A percentile compares a stretch with the other conserved stretches of the same genome.
These are phyloP conservation scores for Aspergillus thermomutatus DNA, from an alignment of 2,329 filamentous ascomycete genomes.

Conservation along the genomic window DNA sequence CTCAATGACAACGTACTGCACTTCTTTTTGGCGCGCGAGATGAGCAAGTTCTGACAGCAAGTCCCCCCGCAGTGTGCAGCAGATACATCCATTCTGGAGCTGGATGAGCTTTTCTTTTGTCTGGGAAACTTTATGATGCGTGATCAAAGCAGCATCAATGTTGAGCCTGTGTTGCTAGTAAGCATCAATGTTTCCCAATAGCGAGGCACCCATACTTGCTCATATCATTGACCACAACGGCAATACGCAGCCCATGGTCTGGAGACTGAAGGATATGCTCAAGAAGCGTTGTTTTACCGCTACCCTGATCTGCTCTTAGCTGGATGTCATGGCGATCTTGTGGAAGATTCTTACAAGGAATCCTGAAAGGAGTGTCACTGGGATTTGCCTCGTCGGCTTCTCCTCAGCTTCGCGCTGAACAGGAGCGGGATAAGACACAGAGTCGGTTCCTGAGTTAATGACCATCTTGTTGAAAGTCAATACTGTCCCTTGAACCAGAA, in stretches of 20 bases:
- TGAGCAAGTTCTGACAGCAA: slow-evolving; percentile 66
- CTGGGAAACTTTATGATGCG: slow-evolving; percentile 55
- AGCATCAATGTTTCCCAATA: rapidly evolving
- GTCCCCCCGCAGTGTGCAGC: slow-evolving; percentile 70
- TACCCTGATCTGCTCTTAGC: slow-evolving; percentile 46
- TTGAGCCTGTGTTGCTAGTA: slow-evolving; percentile 48
- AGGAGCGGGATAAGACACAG: slow-evolving; percentile 1
- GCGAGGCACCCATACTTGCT: slow-evolving; percentile 45
- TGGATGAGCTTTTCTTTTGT: slow-evolving; percentile 64
- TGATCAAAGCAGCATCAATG: slow-evolving; percentile 62
- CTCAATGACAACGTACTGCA: slow-evolving; percentile 71
- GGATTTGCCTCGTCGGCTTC: slow-evolving; percentile 36
- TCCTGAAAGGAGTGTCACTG: slow-evolving; percentile 60
- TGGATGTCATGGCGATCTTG: background rate
- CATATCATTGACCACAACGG: slow-evolving; percentile 72
- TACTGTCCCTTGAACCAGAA: background rate
- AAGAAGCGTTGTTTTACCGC: slow-evolving; percentile 68
- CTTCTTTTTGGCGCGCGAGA: slow-evolving; percentile 58
- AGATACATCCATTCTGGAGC: slow-evolving; percentile 72
- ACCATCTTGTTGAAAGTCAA: slow-evolving; percentile 6
- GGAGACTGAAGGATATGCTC: slow-evolving; percentile 63
- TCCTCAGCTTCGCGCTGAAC: slow-evolving; percentile 17
- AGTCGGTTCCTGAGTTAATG: slow-evolving; percentile 15
- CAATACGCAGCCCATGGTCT: slow-evolving; percentile 65
- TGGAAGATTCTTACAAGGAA: slow-evolving; percentile 47